phyloP scores from a whole-genome alignment of 1,284 basidiomycete genomes.

The Tilletia caries region DNA sequence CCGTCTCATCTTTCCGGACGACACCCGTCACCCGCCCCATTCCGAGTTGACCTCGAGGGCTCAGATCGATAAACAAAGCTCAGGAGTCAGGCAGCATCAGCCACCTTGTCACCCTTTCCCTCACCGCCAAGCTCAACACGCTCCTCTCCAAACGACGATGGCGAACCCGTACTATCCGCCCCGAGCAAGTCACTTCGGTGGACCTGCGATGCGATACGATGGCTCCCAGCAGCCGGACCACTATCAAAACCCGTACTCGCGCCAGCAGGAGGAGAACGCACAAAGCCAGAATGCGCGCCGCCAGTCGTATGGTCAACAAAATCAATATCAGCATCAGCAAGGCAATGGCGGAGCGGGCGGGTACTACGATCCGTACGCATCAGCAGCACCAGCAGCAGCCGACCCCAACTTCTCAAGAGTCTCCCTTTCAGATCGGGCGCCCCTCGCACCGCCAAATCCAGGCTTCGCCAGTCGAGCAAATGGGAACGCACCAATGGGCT shows the following conservation, averaged over 20 bases:
- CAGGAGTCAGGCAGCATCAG: too few species aligned
- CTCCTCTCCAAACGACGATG: not conserved
- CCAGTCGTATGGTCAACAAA: not conserved
- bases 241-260: not conserved
- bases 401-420: not conserved
- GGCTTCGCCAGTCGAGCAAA: not conserved
- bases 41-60: too few species aligned
- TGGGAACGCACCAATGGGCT: not conserved
- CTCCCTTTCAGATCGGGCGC: not conserved
- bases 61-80: too few species aligned
- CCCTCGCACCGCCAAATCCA: not conserved
- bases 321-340: too few species aligned
- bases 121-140: not conserved
- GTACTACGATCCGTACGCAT: slow-evolving; percentile 4
- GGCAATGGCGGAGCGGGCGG: not conserved
- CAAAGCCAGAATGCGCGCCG: not conserved
- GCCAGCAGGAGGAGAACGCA: not conserved
- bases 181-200: not conserved
- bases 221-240: not conserved
- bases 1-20: too few species aligned
- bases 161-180: slow-evolving; percentile 15
- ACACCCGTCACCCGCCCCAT: too few species aligned
- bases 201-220: not conserved
- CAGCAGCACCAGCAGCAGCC: not conserved
- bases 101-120: too few species aligned